Evolutionary conservation across 805 yeast genomes (phyloP).

Genomic region (Cyberlindnera galapagoensis): DNA sequence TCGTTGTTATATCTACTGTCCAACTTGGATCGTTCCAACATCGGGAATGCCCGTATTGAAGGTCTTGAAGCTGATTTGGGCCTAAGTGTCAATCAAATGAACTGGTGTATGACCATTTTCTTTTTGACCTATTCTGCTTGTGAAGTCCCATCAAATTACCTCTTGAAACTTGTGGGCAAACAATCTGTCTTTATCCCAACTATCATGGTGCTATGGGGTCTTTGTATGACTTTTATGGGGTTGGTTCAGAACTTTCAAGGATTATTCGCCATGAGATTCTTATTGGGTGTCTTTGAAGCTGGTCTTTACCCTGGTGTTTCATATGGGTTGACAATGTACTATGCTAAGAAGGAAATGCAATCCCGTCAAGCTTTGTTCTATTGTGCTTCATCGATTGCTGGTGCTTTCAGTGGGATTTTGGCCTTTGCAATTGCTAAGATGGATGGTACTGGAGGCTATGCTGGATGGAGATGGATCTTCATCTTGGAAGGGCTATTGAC

Average conservation of each 20-base stretch:
- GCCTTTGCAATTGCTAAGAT: slow-evolving; percentile 22
- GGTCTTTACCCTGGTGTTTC: slow-evolving; percentile 15
- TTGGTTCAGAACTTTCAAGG: slow-evolving; percentile 14
- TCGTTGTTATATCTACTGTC: slow-evolving; percentile 12
- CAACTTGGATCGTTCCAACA: slow-evolving; percentile 14
- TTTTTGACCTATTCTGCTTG: slow-evolving; percentile 13
- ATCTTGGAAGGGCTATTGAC: slow-evolving; percentile 17
- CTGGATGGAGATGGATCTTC: slow-evolving; percentile 20
- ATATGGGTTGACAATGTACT: slow-evolving; percentile 21
- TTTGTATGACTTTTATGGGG: slow-evolving; percentile 12
- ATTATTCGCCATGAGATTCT: slow-evolving; percentile 9
- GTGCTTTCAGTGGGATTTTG: slow-evolving; percentile 20
- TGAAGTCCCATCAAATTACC: slow-evolving; percentile 15
- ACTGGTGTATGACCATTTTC: slow-evolving; percentile 12
- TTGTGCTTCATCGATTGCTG: slow-evolving; percentile 16
- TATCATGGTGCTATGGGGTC: slow-evolving; percentile 13
- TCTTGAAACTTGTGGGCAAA: slow-evolving; percentile 12
- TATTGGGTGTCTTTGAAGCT: slow-evolving; percentile 13
- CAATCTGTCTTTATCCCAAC: slow-evolving; percentile 12
- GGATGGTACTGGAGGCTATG: slow-evolving; percentile 11
- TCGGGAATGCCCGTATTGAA: slow-evolving; percentile 6
- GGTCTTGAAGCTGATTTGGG: slow-evolving; percentile 7
- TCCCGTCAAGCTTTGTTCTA: slow-evolving; percentile 21
- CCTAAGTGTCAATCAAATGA: slow-evolving; percentile 11
- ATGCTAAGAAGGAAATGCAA: slow-evolving; percentile 20